Percentiles rank a stretch among this genome's conserved stretches.
Conservation (phyloP, 148 eudicot species). For the Cornus suecica region DNA sequence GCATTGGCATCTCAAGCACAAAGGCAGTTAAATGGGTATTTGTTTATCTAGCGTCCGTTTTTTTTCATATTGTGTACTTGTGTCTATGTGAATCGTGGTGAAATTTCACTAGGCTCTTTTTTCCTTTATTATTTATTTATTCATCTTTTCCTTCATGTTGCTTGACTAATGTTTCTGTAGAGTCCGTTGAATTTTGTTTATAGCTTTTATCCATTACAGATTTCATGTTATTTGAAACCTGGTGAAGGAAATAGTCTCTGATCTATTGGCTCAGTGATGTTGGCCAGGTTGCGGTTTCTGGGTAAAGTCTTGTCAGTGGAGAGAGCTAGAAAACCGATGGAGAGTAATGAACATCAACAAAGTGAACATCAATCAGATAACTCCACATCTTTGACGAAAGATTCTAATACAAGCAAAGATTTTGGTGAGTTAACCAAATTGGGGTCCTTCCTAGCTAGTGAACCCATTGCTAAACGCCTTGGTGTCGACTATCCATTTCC, state of each 20-base stretch:
- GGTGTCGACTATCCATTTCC: conserved; percentile 90
- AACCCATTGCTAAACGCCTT: conserved; percentile 81
- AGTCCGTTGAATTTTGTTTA: too few species aligned
- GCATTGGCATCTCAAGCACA: conserved; percentile 74
- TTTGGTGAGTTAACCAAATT: conserved; percentile 27
- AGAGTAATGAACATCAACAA: conserved; percentile 32
- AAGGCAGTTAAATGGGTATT: conserved; percentile 77
- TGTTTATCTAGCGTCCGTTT: neutral
- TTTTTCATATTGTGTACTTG: neutral
- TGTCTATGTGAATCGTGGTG: neutral
- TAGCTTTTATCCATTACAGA: too few species aligned
- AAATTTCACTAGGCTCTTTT: neutral
- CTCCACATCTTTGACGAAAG: conserved; percentile 22
- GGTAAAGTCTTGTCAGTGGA: conserved; percentile 86
- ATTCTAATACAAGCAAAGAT: conserved; percentile 28
- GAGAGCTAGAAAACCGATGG: conserved; percentile 52
- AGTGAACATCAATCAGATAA: conserved; percentile 30
- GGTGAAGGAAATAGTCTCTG: neutral
- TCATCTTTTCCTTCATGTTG: neutral
- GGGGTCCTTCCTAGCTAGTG: conserved; percentile 31
- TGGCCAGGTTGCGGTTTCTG: conserved; percentile 66
- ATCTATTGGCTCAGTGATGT: conserved; percentile 8
- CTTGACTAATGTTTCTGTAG: too few species aligned
- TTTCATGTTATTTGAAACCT: too few species aligned
- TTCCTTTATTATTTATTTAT: conserved; percentile 7